A percentile compares a stretch with the other conserved stretches of the same genome.
Conservation (phyloP, 805 yeast species). For the Cyberlindnera mississippiensis region DNA sequence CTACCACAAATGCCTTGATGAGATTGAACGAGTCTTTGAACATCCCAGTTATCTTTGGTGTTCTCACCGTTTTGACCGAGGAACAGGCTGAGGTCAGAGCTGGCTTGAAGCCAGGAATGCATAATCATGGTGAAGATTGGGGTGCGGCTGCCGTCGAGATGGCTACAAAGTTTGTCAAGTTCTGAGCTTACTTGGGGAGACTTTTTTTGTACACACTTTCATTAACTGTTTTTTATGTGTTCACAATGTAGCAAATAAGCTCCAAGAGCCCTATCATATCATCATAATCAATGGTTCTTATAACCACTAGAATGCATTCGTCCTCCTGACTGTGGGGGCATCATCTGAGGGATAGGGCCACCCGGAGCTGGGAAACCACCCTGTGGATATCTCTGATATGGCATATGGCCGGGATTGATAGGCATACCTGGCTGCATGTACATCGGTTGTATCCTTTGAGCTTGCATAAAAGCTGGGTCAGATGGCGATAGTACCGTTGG, state of each 20-base stretch:
- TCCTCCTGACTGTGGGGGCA: conserved; percentile 11
- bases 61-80: conserved; percentile 88
- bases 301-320: conserved; percentile 6
- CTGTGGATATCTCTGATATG: conserved; percentile 12
- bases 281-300: conserved; percentile 5
- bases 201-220: background rate
- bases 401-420: conserved; percentile 8
- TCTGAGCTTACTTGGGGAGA: background rate
- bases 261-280: background rate
- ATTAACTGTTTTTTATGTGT: background rate
- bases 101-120: conserved; percentile 76
- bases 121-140: conserved; percentile 98
- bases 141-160: conserved; percentile 98
- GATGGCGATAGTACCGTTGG: conserved; percentile 11
- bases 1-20: conserved; percentile 85
- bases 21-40: conserved; percentile 61
- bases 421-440: conserved; percentile 15
- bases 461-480: conserved; percentile 10
- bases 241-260: background rate
- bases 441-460: conserved; percentile 15
- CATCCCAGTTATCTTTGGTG: conserved; percentile 88
- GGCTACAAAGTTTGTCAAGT: conserved; percentile 46
- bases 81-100: conserved; percentile 93
- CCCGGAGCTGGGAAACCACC: conserved; percentile 7
- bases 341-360: conserved; percentile 11